These are phyloP conservation scores for Boletellus sp. DNA, from an alignment of 768 basidiomycete species.

Conservation along the genomic window DNA sequence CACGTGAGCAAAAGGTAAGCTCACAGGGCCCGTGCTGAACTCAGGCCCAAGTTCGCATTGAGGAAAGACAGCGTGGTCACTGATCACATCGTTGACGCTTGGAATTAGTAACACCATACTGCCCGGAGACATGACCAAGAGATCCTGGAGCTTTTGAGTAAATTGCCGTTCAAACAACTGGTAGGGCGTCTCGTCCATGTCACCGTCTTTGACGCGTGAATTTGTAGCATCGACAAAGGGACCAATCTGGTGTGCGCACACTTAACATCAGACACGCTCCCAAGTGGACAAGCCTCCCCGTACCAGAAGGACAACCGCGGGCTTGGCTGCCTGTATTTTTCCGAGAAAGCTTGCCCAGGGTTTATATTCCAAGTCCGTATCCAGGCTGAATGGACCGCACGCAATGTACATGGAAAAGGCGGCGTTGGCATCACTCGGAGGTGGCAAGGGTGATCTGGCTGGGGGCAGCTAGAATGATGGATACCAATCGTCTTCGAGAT, in stretches of 20 bases:
- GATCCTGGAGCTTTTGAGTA: slow-evolving; percentile 47
- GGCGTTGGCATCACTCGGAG: slow-evolving; percentile 32
- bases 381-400: slow-evolving; percentile 83
- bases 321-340: slow-evolving; percentile 60
- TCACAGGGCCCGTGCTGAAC: slow-evolving; percentile 50
- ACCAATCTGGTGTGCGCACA: slow-evolving; percentile 56
- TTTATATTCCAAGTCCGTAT: slow-evolving; percentile 70
- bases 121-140: slow-evolving; percentile 59
- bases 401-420: slow-evolving; percentile 68
- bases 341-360: slow-evolving; percentile 64
- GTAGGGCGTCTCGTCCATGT: slow-evolving; percentile 58
- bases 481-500: neutral
- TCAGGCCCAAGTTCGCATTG: slow-evolving; percentile 59
- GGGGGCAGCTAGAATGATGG: slow-evolving; percentile 56
- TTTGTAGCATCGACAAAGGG: slow-evolving; percentile 86
- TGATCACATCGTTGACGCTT: slow-evolving; percentile 76
- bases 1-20: slow-evolving; percentile 17
- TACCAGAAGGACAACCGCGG: slow-evolving; percentile 78
- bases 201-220: slow-evolving; percentile 70
- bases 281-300: slow-evolving; percentile 8
- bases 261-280: neutral
- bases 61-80: slow-evolving; percentile 79
- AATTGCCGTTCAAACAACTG: slow-evolving; percentile 71
- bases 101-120: slow-evolving; percentile 80
- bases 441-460: slow-evolving; percentile 43